These are phyloP conservation scores for Yarrowia yakushimensis DNA, from an alignment of 805 yeast genomes.

Conservation along the genomic window DNA sequence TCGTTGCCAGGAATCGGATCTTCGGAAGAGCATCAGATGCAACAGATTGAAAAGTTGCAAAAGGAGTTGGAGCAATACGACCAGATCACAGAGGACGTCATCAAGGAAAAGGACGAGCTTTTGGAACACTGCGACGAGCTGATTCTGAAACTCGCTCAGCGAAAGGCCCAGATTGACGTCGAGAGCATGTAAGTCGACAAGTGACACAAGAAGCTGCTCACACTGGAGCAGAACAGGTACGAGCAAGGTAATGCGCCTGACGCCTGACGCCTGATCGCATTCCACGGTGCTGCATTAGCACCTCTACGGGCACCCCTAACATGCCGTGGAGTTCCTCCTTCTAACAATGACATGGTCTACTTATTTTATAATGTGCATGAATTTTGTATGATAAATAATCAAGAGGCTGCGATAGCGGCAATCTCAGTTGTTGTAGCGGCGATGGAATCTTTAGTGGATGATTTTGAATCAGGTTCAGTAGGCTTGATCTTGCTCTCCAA, in stretches of 20 bases:
- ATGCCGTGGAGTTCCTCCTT: background rate
- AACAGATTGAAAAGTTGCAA: slow-evolving; percentile 58
- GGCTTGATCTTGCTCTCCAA: background rate
- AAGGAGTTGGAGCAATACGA: slow-evolving; percentile 60
- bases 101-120: slow-evolving; percentile 17
- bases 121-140: slow-evolving; percentile 6
- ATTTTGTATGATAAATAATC: background rate
- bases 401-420: background rate
- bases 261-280: background rate
- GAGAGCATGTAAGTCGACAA: background rate
- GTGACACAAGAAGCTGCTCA: too few species aligned
- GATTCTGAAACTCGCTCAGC: slow-evolving; percentile 12
- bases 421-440: background rate
- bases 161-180: slow-evolving; percentile 13
- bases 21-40: slow-evolving; percentile 68
- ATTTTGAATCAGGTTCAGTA: background rate
- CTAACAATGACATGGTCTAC: background rate
- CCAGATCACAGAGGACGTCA: slow-evolving; percentile 41
- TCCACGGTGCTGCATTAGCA: background rate
- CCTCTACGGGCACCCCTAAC: background rate
- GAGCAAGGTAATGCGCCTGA: too few species aligned
- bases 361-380: background rate
- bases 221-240: too few species aligned
- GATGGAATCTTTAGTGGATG: background rate
- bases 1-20: slow-evolving; percentile 92